phyloP scores from a whole-genome alignment of 768 basidiomycete genomes.

The Leccinum disarticulatum region DNA sequence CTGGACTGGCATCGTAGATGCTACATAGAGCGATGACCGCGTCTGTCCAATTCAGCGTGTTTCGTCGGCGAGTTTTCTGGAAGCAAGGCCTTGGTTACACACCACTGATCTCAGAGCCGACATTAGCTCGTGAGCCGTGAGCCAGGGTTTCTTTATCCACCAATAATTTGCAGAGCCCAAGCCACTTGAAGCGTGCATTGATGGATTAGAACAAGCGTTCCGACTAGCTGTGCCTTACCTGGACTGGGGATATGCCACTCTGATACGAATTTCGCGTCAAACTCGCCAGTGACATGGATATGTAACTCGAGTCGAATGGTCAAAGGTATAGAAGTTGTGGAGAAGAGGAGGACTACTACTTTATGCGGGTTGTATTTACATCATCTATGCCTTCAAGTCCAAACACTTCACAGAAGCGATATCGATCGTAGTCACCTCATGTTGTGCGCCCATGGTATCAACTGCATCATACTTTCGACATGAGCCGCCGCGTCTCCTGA shows the following conservation, averaged over 20 bases:
- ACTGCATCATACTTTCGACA: slow-evolving; percentile 70
- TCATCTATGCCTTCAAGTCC: background rate
- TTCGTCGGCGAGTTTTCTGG: slow-evolving; percentile 4
- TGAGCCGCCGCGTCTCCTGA: slow-evolving; percentile 85
- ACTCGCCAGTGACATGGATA: slow-evolving; percentile 64
- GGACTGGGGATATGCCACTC: slow-evolving; percentile 60
- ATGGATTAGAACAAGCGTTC: slow-evolving; percentile 4
- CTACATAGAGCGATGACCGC: slow-evolving; percentile 67
- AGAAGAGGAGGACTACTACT: background rate
- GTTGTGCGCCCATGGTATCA: background rate
- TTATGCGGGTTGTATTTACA: background rate
- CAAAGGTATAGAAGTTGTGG: background rate
- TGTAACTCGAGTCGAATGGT: background rate
- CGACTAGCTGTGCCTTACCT: slow-evolving; percentile 43
- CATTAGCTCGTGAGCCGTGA: slow-evolving; percentile 33
- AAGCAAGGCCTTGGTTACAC: slow-evolving; percentile 3
- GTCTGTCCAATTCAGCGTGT: slow-evolving; percentile 41
- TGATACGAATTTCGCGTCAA: slow-evolving; percentile 75
- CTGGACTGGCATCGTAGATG: slow-evolving; percentile 67
- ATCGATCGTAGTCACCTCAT: slow-evolving; percentile 1
- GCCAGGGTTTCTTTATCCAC: slow-evolving; percentile 48
- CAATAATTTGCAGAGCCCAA: slow-evolving; percentile 60
- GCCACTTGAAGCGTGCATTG: slow-evolving; percentile 51
- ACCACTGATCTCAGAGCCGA: slow-evolving; percentile 67
- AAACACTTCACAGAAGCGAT: slow-evolving; percentile 1